A percentile compares a stretch with the other conserved stretches of the same genome.
Evolutionary conservation across 768 basidiomycete genomes (phyloP).

Genomic region (Lentinula detonsa): DNA sequence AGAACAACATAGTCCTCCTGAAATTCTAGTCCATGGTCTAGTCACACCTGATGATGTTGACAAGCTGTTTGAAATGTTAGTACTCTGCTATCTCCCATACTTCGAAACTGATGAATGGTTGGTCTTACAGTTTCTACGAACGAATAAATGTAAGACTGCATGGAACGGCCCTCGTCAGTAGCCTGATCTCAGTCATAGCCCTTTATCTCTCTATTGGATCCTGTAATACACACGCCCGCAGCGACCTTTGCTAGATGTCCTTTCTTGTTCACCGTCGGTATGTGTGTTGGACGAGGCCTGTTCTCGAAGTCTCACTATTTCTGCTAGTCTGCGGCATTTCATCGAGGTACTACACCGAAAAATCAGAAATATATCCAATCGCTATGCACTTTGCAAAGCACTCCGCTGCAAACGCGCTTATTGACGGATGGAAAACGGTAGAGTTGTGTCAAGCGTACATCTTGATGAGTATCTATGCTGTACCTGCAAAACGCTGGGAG

Average conservation of each 20-base stretch:
- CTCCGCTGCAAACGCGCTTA: slow-evolving; percentile 73
- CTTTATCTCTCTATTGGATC: slow-evolving; percentile 74
- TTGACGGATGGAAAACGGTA: slow-evolving; percentile 79
- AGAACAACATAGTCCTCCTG: slow-evolving; percentile 74
- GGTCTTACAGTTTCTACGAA: slow-evolving; percentile 52
- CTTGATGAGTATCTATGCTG: slow-evolving; percentile 75
- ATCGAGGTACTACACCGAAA: slow-evolving; percentile 71
- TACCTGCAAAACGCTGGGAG: slow-evolving; percentile 80
- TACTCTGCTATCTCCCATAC: slow-evolving; percentile 8
- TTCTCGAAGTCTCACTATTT: background rate
- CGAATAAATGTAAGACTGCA: slow-evolving; percentile 55
- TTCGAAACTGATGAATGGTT: background rate
- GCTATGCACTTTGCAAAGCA: slow-evolving; percentile 88
- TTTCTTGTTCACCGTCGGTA: slow-evolving; percentile 85
- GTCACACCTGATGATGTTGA: slow-evolving; percentile 77
- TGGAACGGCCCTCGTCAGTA: background rate
- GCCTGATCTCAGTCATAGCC: slow-evolving; percentile 29
- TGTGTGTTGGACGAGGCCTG: slow-evolving; percentile 21
- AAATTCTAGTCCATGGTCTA: slow-evolving; percentile 75
- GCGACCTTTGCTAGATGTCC: slow-evolving; percentile 80
- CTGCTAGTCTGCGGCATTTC: slow-evolving; percentile 76
- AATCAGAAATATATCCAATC: slow-evolving; percentile 80
- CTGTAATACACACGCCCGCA: slow-evolving; percentile 73
- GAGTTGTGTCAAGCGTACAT: slow-evolving; percentile 92
- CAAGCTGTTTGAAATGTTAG: slow-evolving; percentile 79